A percentile compares a stretch with the other conserved stretches of the same genome.
phyloP scores from a whole-genome alignment of 352 stramenopile genomes.

The Pythium guiyangense region DNA sequence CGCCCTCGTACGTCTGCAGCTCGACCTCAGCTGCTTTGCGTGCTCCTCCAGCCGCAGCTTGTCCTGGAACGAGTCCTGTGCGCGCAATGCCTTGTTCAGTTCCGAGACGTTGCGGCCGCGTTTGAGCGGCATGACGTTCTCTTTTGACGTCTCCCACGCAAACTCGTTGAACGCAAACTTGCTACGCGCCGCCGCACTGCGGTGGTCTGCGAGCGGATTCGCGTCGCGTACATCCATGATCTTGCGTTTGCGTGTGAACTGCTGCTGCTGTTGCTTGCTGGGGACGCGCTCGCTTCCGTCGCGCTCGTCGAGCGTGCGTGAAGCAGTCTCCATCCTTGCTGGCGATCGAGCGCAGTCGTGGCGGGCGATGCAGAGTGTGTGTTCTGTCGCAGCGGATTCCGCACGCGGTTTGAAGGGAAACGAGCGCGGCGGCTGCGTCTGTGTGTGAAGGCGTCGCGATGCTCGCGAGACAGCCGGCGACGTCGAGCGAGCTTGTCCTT shows the following conservation, averaged over 20 bases:
- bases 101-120: conserved; percentile 72
- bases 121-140: conserved; percentile 86
- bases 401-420: conserved; percentile 18
- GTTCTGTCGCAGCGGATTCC: conserved; percentile 16
- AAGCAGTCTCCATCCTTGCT: conserved; percentile 4
- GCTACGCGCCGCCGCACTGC: neutral
- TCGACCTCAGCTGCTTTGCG: conserved; percentile 42
- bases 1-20: conserved; percentile 43
- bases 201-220: conserved; percentile 6
- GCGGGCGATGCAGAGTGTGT: neutral
- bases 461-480: no score
- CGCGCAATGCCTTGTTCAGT: conserved; percentile 65
- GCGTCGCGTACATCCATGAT: conserved; percentile 22
- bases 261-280: neutral
- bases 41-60: conserved; percentile 53
- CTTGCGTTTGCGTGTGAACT: conserved; percentile 29
- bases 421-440: neutral
- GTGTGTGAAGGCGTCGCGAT: no score
- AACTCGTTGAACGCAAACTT: conserved; percentile 30
- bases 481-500: neutral
- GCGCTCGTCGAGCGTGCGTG: conserved; percentile 13
- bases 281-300: conserved; percentile 1
- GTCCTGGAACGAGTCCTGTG: conserved; percentile 59
- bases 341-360: neutral
- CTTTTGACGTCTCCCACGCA: conserved; percentile 83